A percentile compares a stretch with the other conserved stretches of the same genome.
phyloP scores from a whole-genome alignment of 495 filamentous ascomycete species.

The Penicillium arizonense region DNA sequence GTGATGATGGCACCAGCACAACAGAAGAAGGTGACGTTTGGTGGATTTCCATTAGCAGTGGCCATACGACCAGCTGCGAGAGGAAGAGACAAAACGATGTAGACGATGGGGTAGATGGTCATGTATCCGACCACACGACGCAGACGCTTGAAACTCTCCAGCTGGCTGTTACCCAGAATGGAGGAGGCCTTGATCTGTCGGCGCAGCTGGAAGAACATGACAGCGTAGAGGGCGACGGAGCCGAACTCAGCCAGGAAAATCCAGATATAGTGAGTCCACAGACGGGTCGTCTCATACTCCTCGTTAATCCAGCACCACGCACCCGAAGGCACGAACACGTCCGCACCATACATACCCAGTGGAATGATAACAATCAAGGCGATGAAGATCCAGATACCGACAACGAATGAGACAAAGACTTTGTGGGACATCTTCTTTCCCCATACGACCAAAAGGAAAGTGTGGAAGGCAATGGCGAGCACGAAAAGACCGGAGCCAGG shows the following conservation, averaged over 20 bases:
- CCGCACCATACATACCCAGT: constrained; percentile 48
- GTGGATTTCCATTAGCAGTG: constrained; percentile 53
- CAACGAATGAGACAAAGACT: constrained; percentile 49
- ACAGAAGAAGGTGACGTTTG: constrained; percentile 61
- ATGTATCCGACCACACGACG: constrained; percentile 60
- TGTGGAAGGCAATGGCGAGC: constrained; percentile 67
- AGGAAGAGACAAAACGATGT: constrained; percentile 68
- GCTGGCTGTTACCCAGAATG: constrained; percentile 35
- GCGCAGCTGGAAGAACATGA: constrained; percentile 62
- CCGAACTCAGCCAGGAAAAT: constrained; percentile 70
- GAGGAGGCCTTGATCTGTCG: constrained; percentile 43
- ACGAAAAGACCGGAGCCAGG: constrained; percentile 69
- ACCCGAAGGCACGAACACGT: constrained; percentile 60
- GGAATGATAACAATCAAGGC: constrained; percentile 57
- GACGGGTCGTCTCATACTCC: constrained; percentile 57
- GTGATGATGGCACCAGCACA: constrained; percentile 71
- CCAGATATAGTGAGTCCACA: constrained; percentile 77
- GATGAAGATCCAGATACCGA: constrained; percentile 57
- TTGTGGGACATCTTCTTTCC: constrained; percentile 55
- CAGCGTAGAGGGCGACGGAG: constrained; percentile 61
- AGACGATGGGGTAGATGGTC: constrained; percentile 75
- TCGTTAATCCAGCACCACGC: constrained; percentile 75
- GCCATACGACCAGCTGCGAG: constrained; percentile 69
- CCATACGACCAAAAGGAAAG: constrained; percentile 62
- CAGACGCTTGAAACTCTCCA: constrained; percentile 39